Percentiles rank a stretch among this genome's conserved stretches.
phyloP scores from a whole-genome alignment of 345 rosid species.

The Excoecaria cochinchinensis region DNA sequence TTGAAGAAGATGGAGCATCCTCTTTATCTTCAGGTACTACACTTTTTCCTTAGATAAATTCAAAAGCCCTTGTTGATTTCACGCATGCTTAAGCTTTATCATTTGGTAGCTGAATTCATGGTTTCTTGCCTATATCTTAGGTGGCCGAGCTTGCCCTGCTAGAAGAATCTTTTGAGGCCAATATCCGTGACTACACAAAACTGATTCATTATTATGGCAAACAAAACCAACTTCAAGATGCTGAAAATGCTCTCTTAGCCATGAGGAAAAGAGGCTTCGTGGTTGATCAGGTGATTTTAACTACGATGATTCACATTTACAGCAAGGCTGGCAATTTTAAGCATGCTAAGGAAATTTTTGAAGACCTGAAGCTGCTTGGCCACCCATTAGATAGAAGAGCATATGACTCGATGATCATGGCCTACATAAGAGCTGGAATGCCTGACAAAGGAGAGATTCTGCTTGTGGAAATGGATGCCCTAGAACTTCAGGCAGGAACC shows the following conservation, averaged over 20 bases:
- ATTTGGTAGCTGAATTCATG: not conserved
- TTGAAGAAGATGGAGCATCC: conserved; percentile 56
- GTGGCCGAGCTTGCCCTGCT: conserved; percentile 59
- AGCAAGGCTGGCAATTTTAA: conserved; percentile 73
- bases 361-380: conserved; percentile 66
- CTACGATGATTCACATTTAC: conserved; percentile 66
- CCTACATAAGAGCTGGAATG: conserved; percentile 70
- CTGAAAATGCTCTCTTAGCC: conserved; percentile 47
- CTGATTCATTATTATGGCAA: conserved; percentile 67
- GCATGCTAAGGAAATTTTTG: conserved; percentile 61
- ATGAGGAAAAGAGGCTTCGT: conserved; percentile 57
- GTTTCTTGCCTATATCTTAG: conserved; percentile 30
- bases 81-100: not conserved
- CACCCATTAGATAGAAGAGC: conserved; percentile 63
- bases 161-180: conserved; percentile 70
- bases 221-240: conserved; percentile 51
- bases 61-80: not conserved
- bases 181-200: conserved; percentile 75
- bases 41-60: not conserved
- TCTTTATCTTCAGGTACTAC: conserved; percentile 54
- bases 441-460: conserved; percentile 57
- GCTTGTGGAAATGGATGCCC: conserved; percentile 60
- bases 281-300: conserved; percentile 65
- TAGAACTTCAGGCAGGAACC: conserved; percentile 58
- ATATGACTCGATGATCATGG: conserved; percentile 82